Conservation (phyloP, 2,329 filamentous ascomycete genomes). For the Zymoseptoria passerinii region DNA sequence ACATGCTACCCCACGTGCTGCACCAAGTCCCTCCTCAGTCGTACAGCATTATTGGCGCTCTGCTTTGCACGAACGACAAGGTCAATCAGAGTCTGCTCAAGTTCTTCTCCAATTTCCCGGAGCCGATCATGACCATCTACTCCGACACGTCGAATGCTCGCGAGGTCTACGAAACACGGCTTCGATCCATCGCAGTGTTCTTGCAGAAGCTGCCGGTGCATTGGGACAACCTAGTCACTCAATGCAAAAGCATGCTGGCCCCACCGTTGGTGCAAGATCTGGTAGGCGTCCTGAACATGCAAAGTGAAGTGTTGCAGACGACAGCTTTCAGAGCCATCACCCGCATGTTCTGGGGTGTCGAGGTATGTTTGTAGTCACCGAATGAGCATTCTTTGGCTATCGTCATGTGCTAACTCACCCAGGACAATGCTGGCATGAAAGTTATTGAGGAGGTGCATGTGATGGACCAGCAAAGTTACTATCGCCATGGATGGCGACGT, state of each 20-base stretch:
- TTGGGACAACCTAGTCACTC: slow-evolving; percentile 12
- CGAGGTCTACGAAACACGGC: slow-evolving; percentile 31
- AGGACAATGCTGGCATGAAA: slow-evolving; percentile 3
- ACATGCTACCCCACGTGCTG: slow-evolving; percentile 32
- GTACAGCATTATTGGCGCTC: slow-evolving; percentile 32
- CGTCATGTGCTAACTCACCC: neutral
- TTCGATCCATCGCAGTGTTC: slow-evolving; percentile 15
- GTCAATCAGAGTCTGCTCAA: slow-evolving; percentile 34
- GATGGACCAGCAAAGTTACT: slow-evolving; percentile 16
- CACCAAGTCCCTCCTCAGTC: slow-evolving; percentile 27
- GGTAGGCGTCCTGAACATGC: slow-evolving; percentile 38
- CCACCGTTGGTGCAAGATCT: slow-evolving; percentile 54
- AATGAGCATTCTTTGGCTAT: neutral
- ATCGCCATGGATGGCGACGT: slow-evolving; percentile 9
- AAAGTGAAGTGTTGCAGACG: slow-evolving; percentile 45
- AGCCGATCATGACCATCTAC: slow-evolving; percentile 33
- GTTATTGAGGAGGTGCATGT: slow-evolving; percentile 16
- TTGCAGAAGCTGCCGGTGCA: slow-evolving; percentile 18
- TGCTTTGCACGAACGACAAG: slow-evolving; percentile 40
- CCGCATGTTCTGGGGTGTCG: slow-evolving; percentile 37
- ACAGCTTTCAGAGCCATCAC: slow-evolving; percentile 47
- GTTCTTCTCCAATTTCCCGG: slow-evolving; percentile 47
- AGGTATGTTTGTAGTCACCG: neutral
- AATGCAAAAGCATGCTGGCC: slow-evolving; percentile 32
- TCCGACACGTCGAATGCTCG: slow-evolving; percentile 30